Conservation (phyloP, 2,329 filamentous ascomycete species). For the Cyphellophora attinorum region DNA sequence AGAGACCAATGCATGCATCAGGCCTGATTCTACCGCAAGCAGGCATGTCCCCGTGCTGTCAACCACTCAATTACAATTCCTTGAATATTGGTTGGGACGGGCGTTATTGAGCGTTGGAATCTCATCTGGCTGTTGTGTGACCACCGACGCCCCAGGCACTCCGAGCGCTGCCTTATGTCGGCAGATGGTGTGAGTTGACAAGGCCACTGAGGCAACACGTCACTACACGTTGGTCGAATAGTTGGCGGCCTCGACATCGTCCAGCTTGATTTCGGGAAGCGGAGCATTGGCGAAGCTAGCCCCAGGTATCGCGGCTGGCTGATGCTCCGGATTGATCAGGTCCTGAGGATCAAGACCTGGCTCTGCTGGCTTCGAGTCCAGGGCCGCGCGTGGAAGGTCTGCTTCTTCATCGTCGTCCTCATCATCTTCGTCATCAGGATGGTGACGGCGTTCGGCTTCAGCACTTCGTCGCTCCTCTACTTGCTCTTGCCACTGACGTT, state of each 20-base stretch:
- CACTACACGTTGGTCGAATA: constrained; percentile 12
- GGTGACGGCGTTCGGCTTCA: constrained; percentile 33
- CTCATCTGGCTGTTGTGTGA: too few relatives aligned
- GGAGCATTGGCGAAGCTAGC: constrained; percentile 3
- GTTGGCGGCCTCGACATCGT: constrained; percentile 5
- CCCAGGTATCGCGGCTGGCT: background rate
- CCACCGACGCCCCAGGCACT: too few relatives aligned
- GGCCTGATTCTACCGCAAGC: too few relatives aligned
- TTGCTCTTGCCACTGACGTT: constrained; percentile 23
- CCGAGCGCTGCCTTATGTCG: too few relatives aligned
- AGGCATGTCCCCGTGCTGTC: too few relatives aligned
- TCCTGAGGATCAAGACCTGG: background rate
- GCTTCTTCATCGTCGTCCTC: constrained; percentile 20
- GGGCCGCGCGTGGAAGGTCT: background rate
- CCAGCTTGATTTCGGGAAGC: constrained; percentile 12
- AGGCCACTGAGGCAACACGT: too few relatives aligned
- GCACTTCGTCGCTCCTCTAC: constrained; percentile 27
- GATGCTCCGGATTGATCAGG: background rate
- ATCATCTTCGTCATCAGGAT: constrained; percentile 27
- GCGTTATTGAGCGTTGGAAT: too few relatives aligned
- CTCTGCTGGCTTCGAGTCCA: background rate
- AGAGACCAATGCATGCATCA: too few relatives aligned
- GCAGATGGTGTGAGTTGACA: too few relatives aligned
- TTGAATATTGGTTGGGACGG: too few relatives aligned
- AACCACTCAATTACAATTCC: too few relatives aligned